Percentiles rank a stretch among this genome's conserved stretches.
These are phyloP conservation scores for Prunus salicina DNA, from an alignment of 306 rosid genomes.

Conservation along the genomic window DNA sequence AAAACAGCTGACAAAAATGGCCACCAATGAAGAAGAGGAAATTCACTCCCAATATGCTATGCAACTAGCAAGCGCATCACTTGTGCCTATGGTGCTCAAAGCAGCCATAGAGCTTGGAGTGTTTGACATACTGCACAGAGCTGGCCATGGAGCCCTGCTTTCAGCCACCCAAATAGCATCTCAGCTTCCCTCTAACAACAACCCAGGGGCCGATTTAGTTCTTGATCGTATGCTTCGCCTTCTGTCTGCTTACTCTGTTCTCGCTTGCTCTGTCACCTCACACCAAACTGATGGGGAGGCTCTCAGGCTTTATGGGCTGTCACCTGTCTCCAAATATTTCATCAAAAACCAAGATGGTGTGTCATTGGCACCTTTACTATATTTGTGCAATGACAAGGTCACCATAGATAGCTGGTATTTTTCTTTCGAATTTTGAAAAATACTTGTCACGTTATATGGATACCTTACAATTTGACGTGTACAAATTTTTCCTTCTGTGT, in stretches of 20 bases:
- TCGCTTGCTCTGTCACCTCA: slow-evolving; percentile 15
- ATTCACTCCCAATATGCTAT: slow-evolving; percentile 14
- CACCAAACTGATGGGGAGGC: not conserved
- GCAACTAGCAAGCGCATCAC: slow-evolving; percentile 19
- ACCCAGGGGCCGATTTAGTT: not conserved
- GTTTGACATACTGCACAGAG: slow-evolving; percentile 22
- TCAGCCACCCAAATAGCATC: slow-evolving; percentile 31
- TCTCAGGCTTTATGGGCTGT: slow-evolving; percentile 19
- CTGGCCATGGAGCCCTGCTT: slow-evolving; percentile 16
- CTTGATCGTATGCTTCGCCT: slow-evolving; percentile 25
- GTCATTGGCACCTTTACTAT: not conserved
- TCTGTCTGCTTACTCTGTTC: slow-evolving; percentile 15
- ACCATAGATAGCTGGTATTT: slow-evolving; percentile 12
- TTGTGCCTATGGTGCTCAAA: slow-evolving; percentile 22
- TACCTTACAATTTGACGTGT: not conserved
- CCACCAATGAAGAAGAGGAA: slow-evolving; percentile 4
- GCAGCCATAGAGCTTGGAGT: slow-evolving; percentile 29
- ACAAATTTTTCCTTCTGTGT: not conserved
- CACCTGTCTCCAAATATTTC: slow-evolving; percentile 22
- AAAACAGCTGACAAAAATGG: not conserved
- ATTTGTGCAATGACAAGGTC: slow-evolving; percentile 11
- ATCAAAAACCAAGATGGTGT: slow-evolving; percentile 8
- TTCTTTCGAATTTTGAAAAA: not conserved
- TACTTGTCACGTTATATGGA: too few relatives aligned
- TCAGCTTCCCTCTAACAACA: slow-evolving; percentile 7